Conservation (phyloP, 257 asterid species). For the Solanum bukasovii region DNA sequence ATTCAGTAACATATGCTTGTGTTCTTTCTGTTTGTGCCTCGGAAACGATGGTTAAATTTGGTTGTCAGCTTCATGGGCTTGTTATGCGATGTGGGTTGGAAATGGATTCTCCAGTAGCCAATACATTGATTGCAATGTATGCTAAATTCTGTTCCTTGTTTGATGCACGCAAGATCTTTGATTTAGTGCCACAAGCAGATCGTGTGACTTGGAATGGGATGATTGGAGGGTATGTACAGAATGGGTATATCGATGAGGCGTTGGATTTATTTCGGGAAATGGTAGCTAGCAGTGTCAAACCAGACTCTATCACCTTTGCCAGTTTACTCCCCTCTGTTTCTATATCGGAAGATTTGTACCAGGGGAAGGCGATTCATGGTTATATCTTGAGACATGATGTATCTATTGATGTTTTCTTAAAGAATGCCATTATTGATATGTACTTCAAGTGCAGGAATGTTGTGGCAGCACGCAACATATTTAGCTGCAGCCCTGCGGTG, state of each 20-base stretch:
- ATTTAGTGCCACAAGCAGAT: conserved; percentile 25
- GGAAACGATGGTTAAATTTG: conserved; percentile 36
- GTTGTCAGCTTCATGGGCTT: conserved; percentile 58
- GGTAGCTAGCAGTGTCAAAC: conserved; percentile 38
- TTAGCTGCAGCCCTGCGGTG: conserved; percentile 30
- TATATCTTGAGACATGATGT: conserved; percentile 49
- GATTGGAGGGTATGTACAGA: conserved; percentile 77
- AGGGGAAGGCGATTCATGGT: conserved; percentile 67
- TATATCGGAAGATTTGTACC: conserved; percentile 23
- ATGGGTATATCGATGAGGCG: conserved; percentile 51
- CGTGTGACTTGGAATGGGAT: conserved; percentile 69
- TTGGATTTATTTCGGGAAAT: conserved; percentile 38
- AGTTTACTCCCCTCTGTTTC: conserved; percentile 66
- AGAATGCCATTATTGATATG: conserved; percentile 74
- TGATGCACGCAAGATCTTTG: conserved; percentile 55
- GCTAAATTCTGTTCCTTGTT: conserved; percentile 45
- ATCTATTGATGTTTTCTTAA: conserved; percentile 53
- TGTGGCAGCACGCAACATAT: conserved; percentile 45
- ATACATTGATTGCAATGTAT: conserved; percentile 69
- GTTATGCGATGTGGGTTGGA: conserved; percentile 50
- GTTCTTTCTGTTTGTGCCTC: conserved; percentile 55
- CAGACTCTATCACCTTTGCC: conserved; percentile 70
- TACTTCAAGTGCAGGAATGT: conserved; percentile 71
- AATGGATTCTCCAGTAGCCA: conserved; percentile 48
- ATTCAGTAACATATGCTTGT: conserved; percentile 55